These are phyloP conservation scores for Periconia sp. DNA, from an alignment of 2,329 filamentous ascomycete species.

Conservation along the genomic window DNA sequence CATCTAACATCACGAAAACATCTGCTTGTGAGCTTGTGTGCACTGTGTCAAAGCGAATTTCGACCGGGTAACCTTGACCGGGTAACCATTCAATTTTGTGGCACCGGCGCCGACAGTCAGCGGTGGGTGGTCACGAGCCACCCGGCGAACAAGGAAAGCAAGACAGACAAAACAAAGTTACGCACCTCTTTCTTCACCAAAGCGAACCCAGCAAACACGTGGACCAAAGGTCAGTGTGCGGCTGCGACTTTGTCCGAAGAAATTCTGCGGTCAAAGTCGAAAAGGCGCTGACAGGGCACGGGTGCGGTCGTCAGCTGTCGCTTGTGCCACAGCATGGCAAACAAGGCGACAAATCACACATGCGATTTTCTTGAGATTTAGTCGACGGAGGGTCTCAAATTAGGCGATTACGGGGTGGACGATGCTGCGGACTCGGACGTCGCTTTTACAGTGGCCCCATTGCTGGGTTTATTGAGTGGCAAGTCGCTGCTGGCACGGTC, in stretches of 20 bases:
- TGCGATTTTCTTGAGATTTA: constrained; percentile 4
- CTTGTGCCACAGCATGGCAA: constrained; percentile 1
- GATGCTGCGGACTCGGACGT: constrained; percentile 27
- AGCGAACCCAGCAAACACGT: constrained; percentile 15
- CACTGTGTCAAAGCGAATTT: no score
- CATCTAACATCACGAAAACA: no score
- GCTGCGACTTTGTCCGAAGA: constrained; percentile 15
- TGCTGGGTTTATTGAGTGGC: constrained; percentile 24
- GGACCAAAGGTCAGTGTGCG: constrained; percentile 8
- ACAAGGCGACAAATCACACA: constrained; percentile 1
- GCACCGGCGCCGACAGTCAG: no score
- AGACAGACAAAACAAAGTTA: constrained; percentile 27
- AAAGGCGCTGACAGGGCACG: constrained; percentile 22
- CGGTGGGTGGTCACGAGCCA: no score
- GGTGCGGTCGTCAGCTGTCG: neutral
- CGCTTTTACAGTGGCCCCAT: constrained; percentile 31
- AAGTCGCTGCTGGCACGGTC: constrained; percentile 35
- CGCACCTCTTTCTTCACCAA: constrained; percentile 32
- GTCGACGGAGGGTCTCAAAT: constrained; percentile 9
- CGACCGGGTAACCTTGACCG: no score
- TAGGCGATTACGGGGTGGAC: constrained; percentile 27
- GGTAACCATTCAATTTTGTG: no score
- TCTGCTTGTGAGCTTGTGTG: no score
- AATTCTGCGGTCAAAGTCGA: constrained; percentile 13
- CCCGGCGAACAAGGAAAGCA: constrained; percentile 27